Conservation (phyloP, 1,284 basidiomycete species). For the Ceratobasidium sp. region DNA sequence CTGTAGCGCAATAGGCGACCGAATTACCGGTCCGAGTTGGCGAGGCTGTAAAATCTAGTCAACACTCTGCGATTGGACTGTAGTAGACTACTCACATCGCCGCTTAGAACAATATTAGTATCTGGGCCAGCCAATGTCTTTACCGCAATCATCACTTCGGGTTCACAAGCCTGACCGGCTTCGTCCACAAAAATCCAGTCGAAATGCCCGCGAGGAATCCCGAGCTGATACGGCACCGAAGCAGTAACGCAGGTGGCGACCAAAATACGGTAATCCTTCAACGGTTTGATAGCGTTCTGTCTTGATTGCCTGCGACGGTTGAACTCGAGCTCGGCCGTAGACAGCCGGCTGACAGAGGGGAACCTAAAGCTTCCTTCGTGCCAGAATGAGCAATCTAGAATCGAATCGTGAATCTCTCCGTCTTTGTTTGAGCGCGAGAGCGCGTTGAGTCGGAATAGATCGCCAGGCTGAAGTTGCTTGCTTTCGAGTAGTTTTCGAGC, state of each 20-base stretch:
- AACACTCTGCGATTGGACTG: background rate
- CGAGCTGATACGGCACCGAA: conserved; percentile 67
- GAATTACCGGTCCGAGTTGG: conserved; percentile 73
- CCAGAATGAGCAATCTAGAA: conserved; percentile 28
- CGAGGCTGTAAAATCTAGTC: conserved; percentile 22
- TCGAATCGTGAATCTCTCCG: conserved; percentile 22
- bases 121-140: conserved; percentile 64
- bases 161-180: conserved; percentile 74
- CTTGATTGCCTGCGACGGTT: conserved; percentile 8
- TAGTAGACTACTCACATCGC: conserved; percentile 59
- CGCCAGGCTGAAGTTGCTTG: conserved; percentile 56
- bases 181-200: conserved; percentile 76
- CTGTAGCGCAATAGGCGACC: conserved; percentile 64
- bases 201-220: conserved; percentile 70
- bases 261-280: conserved; percentile 67
- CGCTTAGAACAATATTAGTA: conserved; percentile 71
- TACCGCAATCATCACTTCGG: conserved; percentile 69
- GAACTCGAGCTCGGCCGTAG: conserved; percentile 1
- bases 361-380: conserved; percentile 39
- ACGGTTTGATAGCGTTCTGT: conserved; percentile 47
- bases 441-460: conserved; percentile 74
- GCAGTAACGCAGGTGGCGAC: conserved; percentile 74
- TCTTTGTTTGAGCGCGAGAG: conserved; percentile 61
- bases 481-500: conserved; percentile 63
- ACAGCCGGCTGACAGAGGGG: conserved; percentile 16